Evolutionary conservation across 768 basidiomycete genomes (phyloP), one percentile per base, ranked within the genome.

Genomic region (Boletus rex-veris): DNA sequence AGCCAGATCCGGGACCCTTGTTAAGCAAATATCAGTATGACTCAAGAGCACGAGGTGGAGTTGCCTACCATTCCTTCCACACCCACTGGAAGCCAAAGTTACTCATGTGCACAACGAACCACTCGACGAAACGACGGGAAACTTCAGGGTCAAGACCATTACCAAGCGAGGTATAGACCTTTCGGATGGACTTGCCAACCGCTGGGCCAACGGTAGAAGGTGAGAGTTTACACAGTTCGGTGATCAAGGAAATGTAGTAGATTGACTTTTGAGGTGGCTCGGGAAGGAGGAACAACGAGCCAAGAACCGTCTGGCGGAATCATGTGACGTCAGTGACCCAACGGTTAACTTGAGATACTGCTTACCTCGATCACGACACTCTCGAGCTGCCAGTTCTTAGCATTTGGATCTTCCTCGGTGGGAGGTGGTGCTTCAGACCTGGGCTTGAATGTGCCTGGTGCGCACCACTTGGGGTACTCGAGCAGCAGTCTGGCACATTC

Each of bases 1-100:
- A 2, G 79, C 69, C 30, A 98, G 75, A 73, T 98, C 97, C 3
- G 88, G 85, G 14, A 92, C 75, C 96, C 96, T 28, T 98, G 15
- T 43, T n/a, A 2, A n/a, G 24, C 19, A 37, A 24, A 56, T 14
- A 31, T 53, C 47, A 45, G 45, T 9, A 45, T 6, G 48, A 35
- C 10, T 15, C 42, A 51, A 28, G 9, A 51, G 5, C 14, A 33
- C 11, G 26, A 50, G 2, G 18, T 14, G 2, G 7, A 42, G 35
- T 24, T 15, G 6, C 85, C 42, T 48, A 94, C 96, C 97, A 99
- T 79, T 98, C 97, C 64, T 92, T 95, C 97, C 97, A 99, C 14
- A 97, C 92, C 97, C 97, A 98, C 63, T 88, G 85, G 73, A 98
- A 99, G 24, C 86, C 88, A 69, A 98, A 99, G 73, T 99, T 99